Percentiles rank a stretch among this genome's conserved stretches.
Evolutionary conservation across 2,329 filamentous ascomycete genomes (phyloP).

Genomic region (Diaporthe amygdali): DNA sequence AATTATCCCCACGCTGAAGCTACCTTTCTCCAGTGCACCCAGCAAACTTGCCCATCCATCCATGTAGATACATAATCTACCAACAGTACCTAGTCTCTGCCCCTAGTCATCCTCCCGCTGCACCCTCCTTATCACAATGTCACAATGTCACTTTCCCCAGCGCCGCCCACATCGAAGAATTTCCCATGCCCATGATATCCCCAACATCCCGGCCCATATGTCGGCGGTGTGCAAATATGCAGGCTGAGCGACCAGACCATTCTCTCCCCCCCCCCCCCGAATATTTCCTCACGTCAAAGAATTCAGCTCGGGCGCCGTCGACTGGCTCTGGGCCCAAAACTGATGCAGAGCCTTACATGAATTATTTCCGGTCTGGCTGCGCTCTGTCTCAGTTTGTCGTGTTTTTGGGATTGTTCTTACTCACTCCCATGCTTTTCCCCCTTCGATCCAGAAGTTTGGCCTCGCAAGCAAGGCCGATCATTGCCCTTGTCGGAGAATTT

Average conservation of each 20-base stretch:
- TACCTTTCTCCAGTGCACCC: background rate
- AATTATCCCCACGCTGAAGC: background rate
- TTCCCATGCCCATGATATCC: background rate
- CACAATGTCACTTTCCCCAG: background rate
- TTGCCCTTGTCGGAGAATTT: background rate
- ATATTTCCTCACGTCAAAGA: background rate
- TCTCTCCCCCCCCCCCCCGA: background rate
- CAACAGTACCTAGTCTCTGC: background rate
- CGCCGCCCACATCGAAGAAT: background rate
- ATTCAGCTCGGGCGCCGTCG: background rate
- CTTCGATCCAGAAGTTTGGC: background rate
- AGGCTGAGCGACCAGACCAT: background rate
- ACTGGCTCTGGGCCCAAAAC: no score
- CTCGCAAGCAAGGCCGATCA: background rate
- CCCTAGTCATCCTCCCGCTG: background rate
- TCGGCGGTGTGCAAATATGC: slow-evolving; percentile 5
- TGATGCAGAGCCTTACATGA: no score
- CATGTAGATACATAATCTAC: background rate
- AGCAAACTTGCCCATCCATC: background rate
- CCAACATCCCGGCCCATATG: slow-evolving; percentile 1
- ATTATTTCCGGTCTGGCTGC: no score
- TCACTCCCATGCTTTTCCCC: no score
- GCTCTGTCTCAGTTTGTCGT: no score
- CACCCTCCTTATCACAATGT: background rate
- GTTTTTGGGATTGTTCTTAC: no score